Base-by-base conservation (phyloP, 768 basidiomycete species). In the Russula griseocarnosa region DNA sequence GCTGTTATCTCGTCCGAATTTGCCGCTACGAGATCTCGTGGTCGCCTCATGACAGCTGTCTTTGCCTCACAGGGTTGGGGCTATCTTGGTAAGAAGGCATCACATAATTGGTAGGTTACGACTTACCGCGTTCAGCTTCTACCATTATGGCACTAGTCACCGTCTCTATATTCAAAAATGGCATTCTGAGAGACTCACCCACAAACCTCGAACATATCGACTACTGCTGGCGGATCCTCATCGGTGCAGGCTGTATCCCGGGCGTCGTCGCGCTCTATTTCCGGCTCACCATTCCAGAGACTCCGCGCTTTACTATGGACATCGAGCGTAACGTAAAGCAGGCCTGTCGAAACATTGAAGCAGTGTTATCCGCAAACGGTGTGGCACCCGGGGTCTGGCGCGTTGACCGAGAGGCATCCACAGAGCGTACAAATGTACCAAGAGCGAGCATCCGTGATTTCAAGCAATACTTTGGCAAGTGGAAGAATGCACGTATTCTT, bases 221-320 rank as follows among this genome's bases (percentile, higher is more conserved):
- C 75, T 82, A 79, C 72, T 82, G 84, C 71, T 94, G 93, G 93
- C 86, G 93, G 70, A 77, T 94, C 58, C 81, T 95, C 70, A 92
- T 96, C 72, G 93, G 93, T 71, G 79, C 92, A 47, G 93, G 93
- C 52, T 89, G 87, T 63, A 78, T 96, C 55, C 93, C 93, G 36
- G 93, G 84, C 58, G 80, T 80, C 51, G 72, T 92, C 60, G 92
- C 91, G 18, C 84, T 94, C 56, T 94, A 93, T 78, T 94, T 91
- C 86, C 90, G 93, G 73, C 82, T 94, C 40, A 94, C 92, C n/a
- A 92, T 95, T 71, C 91, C 93, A 3, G 92, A 94, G 74, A 94
- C 92, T 0, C 93, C 93, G 34, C 90, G 93, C 60, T 86, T 82
- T 74, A 96, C 93, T 61, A 94, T 94, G 88, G 93, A 95, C 78